Percentiles rank a stretch among this genome's conserved stretches.
phyloP scores from a whole-genome alignment of 495 filamentous ascomycete species.

The Viridothelium virens region DNA sequence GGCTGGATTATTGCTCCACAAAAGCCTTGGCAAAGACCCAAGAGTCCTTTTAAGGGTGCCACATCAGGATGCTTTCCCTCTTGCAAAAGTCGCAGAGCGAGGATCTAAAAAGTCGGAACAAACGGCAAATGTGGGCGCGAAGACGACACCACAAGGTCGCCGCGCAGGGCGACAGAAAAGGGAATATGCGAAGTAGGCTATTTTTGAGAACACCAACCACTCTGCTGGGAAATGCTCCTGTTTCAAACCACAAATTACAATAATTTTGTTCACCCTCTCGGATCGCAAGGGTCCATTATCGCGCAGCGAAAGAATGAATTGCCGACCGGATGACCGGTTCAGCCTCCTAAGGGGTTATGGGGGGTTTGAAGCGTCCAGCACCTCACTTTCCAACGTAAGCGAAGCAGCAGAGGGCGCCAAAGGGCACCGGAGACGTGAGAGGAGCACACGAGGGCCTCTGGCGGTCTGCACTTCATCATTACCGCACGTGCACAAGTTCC shows the following conservation, averaged over 20 bases:
- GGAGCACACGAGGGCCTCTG: background rate
- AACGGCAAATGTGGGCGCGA: background rate
- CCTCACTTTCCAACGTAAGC: constrained; percentile 7
- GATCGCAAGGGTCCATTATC: background rate
- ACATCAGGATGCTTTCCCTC: no score
- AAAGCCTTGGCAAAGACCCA: background rate
- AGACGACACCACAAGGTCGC: background rate
- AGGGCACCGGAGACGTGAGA: background rate
- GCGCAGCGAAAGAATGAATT: background rate
- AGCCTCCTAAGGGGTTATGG: background rate
- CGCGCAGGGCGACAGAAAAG: background rate
- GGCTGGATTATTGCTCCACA: background rate
- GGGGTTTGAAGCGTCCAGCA: constrained; percentile 1
- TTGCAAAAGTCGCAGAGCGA: no score
- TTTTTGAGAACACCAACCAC: background rate
- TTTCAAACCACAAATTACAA: background rate
- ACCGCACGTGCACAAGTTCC: constrained; percentile 3
- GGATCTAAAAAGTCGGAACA: background rate
- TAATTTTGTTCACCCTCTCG: background rate
- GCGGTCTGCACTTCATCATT: background rate
- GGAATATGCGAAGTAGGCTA: background rate
- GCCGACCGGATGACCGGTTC: background rate
- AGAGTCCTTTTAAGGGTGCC: background rate
- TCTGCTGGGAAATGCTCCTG: background rate
- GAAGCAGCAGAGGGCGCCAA: background rate